Evolutionary conservation across 1,284 basidiomycete genomes (phyloP).

Genomic region (Melampsora abietis-canadensis): DNA sequence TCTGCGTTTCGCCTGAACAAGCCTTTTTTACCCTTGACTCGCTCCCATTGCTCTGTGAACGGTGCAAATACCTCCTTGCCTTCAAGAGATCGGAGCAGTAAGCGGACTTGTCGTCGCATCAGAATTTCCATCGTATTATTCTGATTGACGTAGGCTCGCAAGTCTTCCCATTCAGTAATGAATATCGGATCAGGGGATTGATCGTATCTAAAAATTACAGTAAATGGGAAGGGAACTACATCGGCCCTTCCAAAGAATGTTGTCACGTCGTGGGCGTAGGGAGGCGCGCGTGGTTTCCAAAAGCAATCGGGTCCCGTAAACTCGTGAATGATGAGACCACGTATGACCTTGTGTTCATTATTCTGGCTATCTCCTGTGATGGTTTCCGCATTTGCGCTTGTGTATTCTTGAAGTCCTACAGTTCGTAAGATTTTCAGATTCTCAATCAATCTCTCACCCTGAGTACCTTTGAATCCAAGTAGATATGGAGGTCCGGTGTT

Average conservation of each 20-base stretch:
- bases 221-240: conserved; percentile 74
- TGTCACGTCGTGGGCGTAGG: conserved; percentile 54
- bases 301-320: conserved; percentile 50
- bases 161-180: conserved; percentile 59
- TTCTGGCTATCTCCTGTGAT: conserved; percentile 58
- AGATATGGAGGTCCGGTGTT: conserved; percentile 62
- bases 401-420: conserved; percentile 47
- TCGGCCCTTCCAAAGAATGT: conserved; percentile 70
- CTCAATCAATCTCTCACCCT: conserved; percentile 72
- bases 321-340: conserved; percentile 55
- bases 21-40: conserved; percentile 48
- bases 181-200: conserved; percentile 59
- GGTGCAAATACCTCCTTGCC: conserved; percentile 66
- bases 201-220: conserved; percentile 70
- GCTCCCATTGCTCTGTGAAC: conserved; percentile 62
- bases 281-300: conserved; percentile 52
- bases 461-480: conserved; percentile 65
- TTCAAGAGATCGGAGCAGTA: conserved; percentile 68
- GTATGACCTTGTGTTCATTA: conserved; percentile 63
- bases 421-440: conserved; percentile 65
- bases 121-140: conserved; percentile 62
- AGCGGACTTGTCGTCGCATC: conserved; percentile 63
- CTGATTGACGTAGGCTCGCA: conserved; percentile 65
- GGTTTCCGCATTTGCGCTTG: conserved; percentile 9
- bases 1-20: conserved; percentile 50